Conservation (phyloP, 441 rosid species). For the Pelargonium myrrhifolium region DNA sequence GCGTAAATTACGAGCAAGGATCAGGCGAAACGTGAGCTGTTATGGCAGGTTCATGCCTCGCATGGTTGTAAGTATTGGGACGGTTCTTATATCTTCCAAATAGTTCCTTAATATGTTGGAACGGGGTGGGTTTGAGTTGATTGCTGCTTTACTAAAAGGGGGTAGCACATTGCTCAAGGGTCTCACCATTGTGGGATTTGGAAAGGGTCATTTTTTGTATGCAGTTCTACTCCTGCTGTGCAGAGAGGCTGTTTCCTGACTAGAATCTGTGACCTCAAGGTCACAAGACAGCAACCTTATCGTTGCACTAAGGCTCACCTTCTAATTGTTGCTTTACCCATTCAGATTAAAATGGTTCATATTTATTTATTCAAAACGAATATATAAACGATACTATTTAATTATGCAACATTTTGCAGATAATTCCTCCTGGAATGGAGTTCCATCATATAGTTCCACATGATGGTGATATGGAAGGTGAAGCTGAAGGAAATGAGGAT, state of each 20-base stretch:
- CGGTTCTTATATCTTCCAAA: not conserved
- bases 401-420: constrained; percentile 27
- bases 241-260: too few relatives aligned
- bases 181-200: too few relatives aligned
- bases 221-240: too few relatives aligned
- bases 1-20: constrained; percentile 74
- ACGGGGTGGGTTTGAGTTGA: not conserved
- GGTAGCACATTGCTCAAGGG: too few relatives aligned
- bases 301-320: not conserved
- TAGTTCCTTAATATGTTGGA: not conserved
- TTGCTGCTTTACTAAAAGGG: not conserved
- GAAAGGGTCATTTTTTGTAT: too few relatives aligned
- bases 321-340: constrained; percentile 7
- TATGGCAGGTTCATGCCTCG: constrained; percentile 86
- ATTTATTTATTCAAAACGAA: too few relatives aligned
- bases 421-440: constrained; percentile 95
- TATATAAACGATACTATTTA: too few relatives aligned
- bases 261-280: too few relatives aligned
- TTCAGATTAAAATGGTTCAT: not conserved
- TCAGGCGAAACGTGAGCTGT: constrained; percentile 74
- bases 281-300: too few relatives aligned
- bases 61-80: constrained; percentile 60
- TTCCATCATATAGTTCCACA: constrained; percentile 77
- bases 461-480: constrained; percentile 79
- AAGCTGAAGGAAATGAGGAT: constrained; percentile 62